phyloP scores from a whole-genome alignment of 805 yeast species.

The Candida nitratophila region DNA sequence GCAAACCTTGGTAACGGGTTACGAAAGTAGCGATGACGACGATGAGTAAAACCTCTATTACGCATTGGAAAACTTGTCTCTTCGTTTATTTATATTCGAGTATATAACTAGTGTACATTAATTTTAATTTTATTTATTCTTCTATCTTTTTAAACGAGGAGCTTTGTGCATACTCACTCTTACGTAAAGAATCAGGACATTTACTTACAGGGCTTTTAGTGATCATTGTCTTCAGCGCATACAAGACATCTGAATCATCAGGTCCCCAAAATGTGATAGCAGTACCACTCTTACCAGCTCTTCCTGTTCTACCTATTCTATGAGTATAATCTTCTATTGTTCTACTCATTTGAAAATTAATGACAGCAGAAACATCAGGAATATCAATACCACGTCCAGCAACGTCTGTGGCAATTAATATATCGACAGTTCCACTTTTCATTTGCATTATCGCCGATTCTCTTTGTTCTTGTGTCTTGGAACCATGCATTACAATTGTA shows the following conservation, averaged over 20 bases:
- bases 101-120: neutral
- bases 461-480: constrained; percentile 77
- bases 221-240: constrained; percentile 44
- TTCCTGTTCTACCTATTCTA: constrained; percentile 85
- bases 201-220: constrained; percentile 30
- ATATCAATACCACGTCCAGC: constrained; percentile 96
- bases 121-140: constrained; percentile 1
- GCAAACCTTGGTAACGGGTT: constrained; percentile 2
- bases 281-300: constrained; percentile 79
- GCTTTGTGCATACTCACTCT: constrained; percentile 13
- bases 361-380: constrained; percentile 75
- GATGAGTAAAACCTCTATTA: neutral
- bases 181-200: constrained; percentile 33
- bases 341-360: constrained; percentile 80
- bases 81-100: neutral
- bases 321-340: constrained; percentile 72
- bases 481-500: constrained; percentile 74
- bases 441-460: constrained; percentile 66
- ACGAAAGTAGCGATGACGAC: constrained; percentile 3
- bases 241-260: constrained; percentile 45
- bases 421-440: constrained; percentile 45
- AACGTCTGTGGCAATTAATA: constrained; percentile 87
- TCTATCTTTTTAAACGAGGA: constrained; percentile 4
- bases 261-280: constrained; percentile 67
- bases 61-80: neutral